Evolutionary conservation across 129 eudicot species (phyloP), one percentile per base, ranked within the genome.

Genomic region (Flaveria brownii): DNA sequence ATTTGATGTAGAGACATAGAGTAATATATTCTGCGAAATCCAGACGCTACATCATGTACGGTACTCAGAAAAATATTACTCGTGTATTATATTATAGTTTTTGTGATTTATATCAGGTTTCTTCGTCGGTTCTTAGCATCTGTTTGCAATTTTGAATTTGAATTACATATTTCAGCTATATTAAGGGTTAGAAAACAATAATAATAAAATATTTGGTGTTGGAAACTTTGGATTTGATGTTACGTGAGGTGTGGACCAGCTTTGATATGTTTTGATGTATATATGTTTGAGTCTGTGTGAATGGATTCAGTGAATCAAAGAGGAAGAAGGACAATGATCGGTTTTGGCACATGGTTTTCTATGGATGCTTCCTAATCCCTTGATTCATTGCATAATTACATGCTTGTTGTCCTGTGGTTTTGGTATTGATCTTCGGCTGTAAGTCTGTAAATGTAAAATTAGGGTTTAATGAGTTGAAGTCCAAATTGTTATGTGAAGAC

Each of bases 341-440:
- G 52, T 67, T 70, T 74, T 54, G 55, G 83, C 96, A 90, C 96
- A 84, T 87, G 96, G 89, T 78, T 73, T 76, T 84, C 83, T 78
- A 78, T 81, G 82, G 79, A n/a, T 83, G 87, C 72, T 82, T 80
- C 85, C 83, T 75, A 75, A 84, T 68, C 76, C 70, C 50, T 43
- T 68, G 72, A 43, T 82, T 80, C 25, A 63, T 42, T 70, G 47
- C 47, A 46, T 78, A 59, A 56, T 85, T 76, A 52, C 71, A 68
- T 77, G 66, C 85, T 65, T 75, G 52, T 13, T 52, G 5, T 3
- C 41, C 41, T 36, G 41, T 36, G 41, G 41, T 72, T 45, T 45
- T 36, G 23, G 49, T 5, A 43, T 62, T 16, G 39, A n/a, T 45
- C 4, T 25, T 36, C 7, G 41, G 4, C 41, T 36, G 41, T 36